Percentiles rank a stretch among this genome's conserved stretches.
Conservation (phyloP, 306 rosid species). For the Prunus salicina region DNA sequence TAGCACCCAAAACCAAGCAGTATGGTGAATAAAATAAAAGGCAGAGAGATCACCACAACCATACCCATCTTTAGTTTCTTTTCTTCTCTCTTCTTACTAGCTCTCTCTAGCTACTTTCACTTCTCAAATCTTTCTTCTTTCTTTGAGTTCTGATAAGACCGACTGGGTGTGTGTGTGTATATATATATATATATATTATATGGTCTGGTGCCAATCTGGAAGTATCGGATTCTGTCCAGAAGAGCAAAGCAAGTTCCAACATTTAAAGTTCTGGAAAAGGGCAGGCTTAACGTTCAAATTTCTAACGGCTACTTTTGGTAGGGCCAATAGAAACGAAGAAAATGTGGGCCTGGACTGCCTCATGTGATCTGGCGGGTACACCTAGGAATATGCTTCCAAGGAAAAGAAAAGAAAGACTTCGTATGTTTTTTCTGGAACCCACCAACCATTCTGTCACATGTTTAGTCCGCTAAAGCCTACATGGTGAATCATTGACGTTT, state of each 20-base stretch:
- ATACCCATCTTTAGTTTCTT: conserved; percentile 56
- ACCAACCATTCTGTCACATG: background rate
- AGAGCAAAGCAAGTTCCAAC: background rate
- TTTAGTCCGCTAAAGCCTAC: background rate
- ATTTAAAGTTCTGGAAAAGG: background rate
- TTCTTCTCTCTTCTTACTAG: background rate
- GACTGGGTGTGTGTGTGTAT: background rate
- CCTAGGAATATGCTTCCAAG: background rate
- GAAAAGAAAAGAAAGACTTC: background rate
- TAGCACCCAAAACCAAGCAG: conserved; percentile 82
- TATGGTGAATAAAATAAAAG: conserved; percentile 63
- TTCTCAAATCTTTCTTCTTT: background rate
- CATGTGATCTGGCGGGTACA: background rate
- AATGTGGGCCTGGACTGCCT: background rate
- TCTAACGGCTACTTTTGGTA: conserved; percentile 38
- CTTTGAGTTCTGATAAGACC: background rate
- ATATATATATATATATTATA: too few relatives aligned
- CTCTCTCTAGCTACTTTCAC: background rate
- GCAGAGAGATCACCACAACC: conserved; percentile 88
- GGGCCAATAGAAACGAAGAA: conserved; percentile 9
- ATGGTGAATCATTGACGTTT: background rate
- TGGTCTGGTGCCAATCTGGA: conserved; percentile 5
- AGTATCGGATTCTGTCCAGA: conserved; percentile 21
- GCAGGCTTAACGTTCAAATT: conserved; percentile 35
- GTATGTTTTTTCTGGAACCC: too few relatives aligned